phyloP scores from a whole-genome alignment of 495 filamentous ascomycete genomes.

The Hyphodiscus hymeniophilus region DNA sequence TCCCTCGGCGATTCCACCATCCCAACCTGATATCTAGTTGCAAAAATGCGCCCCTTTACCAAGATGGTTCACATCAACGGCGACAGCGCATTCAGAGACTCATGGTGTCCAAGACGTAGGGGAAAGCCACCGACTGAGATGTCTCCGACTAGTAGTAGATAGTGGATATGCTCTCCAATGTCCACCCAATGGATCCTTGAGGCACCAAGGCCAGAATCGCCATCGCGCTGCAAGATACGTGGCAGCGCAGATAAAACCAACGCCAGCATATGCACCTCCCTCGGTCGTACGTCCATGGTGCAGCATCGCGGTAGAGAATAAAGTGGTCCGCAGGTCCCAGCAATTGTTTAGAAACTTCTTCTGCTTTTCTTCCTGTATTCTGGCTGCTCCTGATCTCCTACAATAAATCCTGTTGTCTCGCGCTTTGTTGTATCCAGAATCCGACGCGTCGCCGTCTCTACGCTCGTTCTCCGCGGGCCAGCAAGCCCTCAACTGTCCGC shows the following conservation, averaged over 20 bases:
- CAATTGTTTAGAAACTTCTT: conserved; percentile 15
- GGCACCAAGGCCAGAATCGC: background rate
- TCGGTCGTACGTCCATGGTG: conserved; percentile 11
- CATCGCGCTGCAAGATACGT: conserved; percentile 8
- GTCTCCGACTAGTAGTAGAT: background rate
- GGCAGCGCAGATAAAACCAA: conserved; percentile 16
- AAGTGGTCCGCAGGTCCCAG: conserved; percentile 15
- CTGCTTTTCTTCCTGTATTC: background rate
- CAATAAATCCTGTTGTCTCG: background rate
- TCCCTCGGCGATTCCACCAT: conserved; percentile 17
- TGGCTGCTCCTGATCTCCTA: background rate
- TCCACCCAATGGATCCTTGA: background rate
- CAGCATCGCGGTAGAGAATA: conserved; percentile 11
- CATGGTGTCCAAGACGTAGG: no score
- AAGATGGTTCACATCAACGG: background rate
- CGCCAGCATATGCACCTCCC: conserved; percentile 22
- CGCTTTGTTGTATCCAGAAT: conserved; percentile 4
- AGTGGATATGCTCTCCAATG: conserved; percentile 5
- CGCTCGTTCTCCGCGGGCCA: conserved; percentile 18
- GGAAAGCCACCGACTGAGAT: no score
- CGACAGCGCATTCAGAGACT: no score
- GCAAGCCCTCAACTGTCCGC: conserved; percentile 7
- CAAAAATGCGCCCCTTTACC: no score
- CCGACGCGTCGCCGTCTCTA: conserved; percentile 20
- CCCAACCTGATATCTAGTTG: conserved; percentile 14